Base-by-base conservation (phyloP, 1,284 basidiomycete species). In the Lignosus rhinocerotis region DNA sequence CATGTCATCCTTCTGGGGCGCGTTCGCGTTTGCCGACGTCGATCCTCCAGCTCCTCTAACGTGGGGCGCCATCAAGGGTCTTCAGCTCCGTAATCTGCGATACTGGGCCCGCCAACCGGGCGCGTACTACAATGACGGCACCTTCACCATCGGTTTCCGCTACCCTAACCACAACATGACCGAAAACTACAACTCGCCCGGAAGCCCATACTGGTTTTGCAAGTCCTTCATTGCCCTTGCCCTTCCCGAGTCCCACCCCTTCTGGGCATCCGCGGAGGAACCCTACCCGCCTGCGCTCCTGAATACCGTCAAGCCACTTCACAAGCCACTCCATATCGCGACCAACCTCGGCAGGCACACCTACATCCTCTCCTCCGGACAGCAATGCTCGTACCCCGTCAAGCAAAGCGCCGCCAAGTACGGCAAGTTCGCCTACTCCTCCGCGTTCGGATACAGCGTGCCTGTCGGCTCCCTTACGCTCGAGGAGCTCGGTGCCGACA, bases 161-260 rank as follows among this genome's bases (percentile, higher is more conserved):
- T 91, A 89, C 67, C 87, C 88, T 21, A 90, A 90, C 67, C 84
- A 84, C 71, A 87, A 86, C 69, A 84, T 90, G 77, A 87, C 86
- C 14, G 84, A 91, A 70, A 90, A 88, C 73, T 91, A 92, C 75
- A 91, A 90, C 69, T 89, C 87, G 0, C 87, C 88, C 1, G 88
- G 88, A 52, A 90, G 87, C n/a, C 86, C 87, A 1, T 93, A 92
- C 72, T 92, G 90, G 90, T 88, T 85, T 67, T 91, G 87, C 77
- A 90, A 92, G 67, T 85, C 88, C 1, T 92, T 92, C 72, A 78
- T 87, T 42, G 75, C 85, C 5, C 81, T 92, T n/a, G 77, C 86
- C 2, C 78, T 90, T 1, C 80, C 86, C 0, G 76, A 81, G 16
- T 74, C 78, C 0, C 88, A 91, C 67, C 86, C 87, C 0, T 91